phyloP scores from a whole-genome alignment of 2,329 filamentous ascomycete species.

The Parastagonospora nodorum region DNA sequence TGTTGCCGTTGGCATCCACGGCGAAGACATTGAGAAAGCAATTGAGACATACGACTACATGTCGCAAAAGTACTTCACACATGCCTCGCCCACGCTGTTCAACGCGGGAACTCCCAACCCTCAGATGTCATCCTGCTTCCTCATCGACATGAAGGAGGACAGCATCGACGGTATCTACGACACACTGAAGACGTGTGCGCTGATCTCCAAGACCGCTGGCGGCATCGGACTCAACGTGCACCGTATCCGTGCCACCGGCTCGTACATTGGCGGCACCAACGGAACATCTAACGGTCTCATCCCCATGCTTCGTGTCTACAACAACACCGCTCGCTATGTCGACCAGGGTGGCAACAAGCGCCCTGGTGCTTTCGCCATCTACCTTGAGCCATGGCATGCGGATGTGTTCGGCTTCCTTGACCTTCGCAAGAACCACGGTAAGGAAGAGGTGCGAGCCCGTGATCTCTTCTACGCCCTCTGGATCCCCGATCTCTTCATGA shows the following conservation, averaged over 20 bases:
- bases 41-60: slow-evolving; percentile 99
- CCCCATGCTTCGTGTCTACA: slow-evolving; percentile 98
- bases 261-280: slow-evolving; percentile 97
- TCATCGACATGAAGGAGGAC: slow-evolving; percentile 99
- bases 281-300: slow-evolving; percentile 97
- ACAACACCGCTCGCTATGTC: slow-evolving; percentile 98
- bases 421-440: slow-evolving; percentile 98
- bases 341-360: slow-evolving; percentile 99
- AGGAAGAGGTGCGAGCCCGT: slow-evolving; percentile 95
- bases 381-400: slow-evolving; percentile 98
- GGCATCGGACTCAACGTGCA: slow-evolving; percentile 97
- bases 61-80: slow-evolving; percentile 98
- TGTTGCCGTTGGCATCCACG: slow-evolving; percentile 95
- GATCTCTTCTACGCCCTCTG: slow-evolving; percentile 97
- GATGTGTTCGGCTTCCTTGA: slow-evolving; percentile 98
- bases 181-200: slow-evolving; percentile 97
- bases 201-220: slow-evolving; percentile 99
- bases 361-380: slow-evolving; percentile 97
- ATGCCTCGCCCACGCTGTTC: slow-evolving; percentile 97
- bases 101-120: slow-evolving; percentile 94
- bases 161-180: slow-evolving; percentile 99
- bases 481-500: slow-evolving; percentile 99
- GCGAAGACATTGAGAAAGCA: slow-evolving; percentile 89
- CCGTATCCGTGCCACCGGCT: slow-evolving; percentile 94
- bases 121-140: slow-evolving; percentile 96